Base-by-base conservation (phyloP, 2,329 filamentous ascomycete species). In the Xylaria arbuscula region DNA sequence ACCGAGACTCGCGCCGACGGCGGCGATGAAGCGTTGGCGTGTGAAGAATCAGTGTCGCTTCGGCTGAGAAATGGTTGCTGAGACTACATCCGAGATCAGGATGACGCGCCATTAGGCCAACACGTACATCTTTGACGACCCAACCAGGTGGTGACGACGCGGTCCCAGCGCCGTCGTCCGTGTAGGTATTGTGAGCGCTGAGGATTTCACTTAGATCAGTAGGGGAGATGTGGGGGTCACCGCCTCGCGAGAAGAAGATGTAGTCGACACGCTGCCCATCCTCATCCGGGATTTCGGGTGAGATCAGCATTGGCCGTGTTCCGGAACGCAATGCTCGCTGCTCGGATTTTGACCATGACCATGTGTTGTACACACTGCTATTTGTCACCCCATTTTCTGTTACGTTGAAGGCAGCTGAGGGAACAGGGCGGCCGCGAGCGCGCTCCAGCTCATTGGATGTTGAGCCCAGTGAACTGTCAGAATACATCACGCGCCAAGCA, bases 11-110 rank as follows among this genome's bases (percentile, higher is more conserved):
- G 32, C 22, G 67, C 22, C 57, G 47, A 66, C 58, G 50, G 48
- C 60, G 38, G 58, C 51, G 61, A 10, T 11, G 60, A 28, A 22
- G 71, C 17, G 66, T 64, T 32, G 79, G 75, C 1, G 77, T 77
- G 72, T 85, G 82, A 13, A 87, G 84, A 4, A 82, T 80, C 10
- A 98, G 84, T 0, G 93, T 94, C 6, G 93, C 90, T 78, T 95
- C 92, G 62, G 98, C 92, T 24, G 93, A 94, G 79, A 98, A 98
- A 79, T 98, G 96, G 77, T 99, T 95, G 74, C 94, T 98, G 32
- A 98, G 85, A 1, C 93, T 97, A 81, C 94, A 97, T 70, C 89
- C 86, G 1, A 98, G 84, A 1, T 87, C 88, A 0, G 94, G 93
- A 79, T 98, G 94, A 10, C 93, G 90, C 77, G 91, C 87, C 22